A percentile compares a stretch with the other conserved stretches of the same genome.
These are phyloP conservation scores for Penicillium sp. DNA, from an alignment of 2,329 filamentous ascomycete genomes.

Conservation along the genomic window DNA sequence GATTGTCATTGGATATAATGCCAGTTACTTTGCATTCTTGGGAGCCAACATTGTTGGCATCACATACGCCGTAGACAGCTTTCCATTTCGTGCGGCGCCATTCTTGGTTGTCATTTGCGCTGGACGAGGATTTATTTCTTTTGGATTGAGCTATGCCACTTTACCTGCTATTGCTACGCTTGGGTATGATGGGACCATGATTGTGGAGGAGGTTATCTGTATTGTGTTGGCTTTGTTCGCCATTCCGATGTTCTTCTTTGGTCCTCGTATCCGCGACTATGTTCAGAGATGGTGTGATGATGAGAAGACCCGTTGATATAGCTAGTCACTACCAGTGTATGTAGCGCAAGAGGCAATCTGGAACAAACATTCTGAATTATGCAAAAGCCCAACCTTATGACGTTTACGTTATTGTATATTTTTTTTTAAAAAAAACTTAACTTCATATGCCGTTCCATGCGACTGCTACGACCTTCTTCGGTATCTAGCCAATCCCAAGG, in stretches of 20 bases:
- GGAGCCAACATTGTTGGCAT: slow-evolving; percentile 14
- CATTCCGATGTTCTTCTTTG: slow-evolving; percentile 6
- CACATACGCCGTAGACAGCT: slow-evolving; percentile 15
- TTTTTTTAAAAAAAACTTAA: too few species aligned
- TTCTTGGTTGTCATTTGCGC: slow-evolving; percentile 15
- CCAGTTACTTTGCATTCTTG: slow-evolving; percentile 13
- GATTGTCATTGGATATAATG: slow-evolving; percentile 9
- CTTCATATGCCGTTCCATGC: too few species aligned
- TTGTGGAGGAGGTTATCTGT: slow-evolving; percentile 6
- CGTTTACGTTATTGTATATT: too few species aligned
- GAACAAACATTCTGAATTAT: background rate
- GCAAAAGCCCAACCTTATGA: background rate
- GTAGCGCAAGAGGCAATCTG: too few species aligned
- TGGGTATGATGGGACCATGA: slow-evolving; percentile 7
- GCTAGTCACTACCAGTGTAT: background rate
- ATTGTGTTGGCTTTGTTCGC: background rate
- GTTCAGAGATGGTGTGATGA: background rate
- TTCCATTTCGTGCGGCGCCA: slow-evolving; percentile 9
- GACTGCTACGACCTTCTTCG: too few species aligned
- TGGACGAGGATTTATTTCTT: slow-evolving; percentile 12
- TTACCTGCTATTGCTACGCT: slow-evolving; percentile 1
- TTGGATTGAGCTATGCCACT: slow-evolving; percentile 11
- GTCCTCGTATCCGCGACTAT: background rate
- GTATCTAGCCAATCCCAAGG: too few species aligned
- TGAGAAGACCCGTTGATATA: background rate